These are phyloP conservation scores for Ustilago trichophora DNA, from an alignment of 1,284 basidiomycete species.

Conservation along the genomic window DNA sequence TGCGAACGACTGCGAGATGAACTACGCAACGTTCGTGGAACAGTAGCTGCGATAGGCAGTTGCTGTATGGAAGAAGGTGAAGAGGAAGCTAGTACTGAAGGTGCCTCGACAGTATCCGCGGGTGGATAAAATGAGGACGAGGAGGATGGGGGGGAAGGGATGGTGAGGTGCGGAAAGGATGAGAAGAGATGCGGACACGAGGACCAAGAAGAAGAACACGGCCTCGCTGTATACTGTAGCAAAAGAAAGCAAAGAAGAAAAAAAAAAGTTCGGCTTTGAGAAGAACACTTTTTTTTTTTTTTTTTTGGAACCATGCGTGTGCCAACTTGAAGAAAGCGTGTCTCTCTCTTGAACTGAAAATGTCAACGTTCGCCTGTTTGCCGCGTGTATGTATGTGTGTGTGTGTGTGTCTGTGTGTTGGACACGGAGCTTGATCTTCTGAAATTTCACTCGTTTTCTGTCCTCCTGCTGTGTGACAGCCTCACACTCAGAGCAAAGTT, in stretches of 20 bases:
- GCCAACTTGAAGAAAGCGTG: too few species aligned
- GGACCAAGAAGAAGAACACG: slow-evolving; percentile 4
- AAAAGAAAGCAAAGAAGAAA: slow-evolving; percentile 4
- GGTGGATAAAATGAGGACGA: slow-evolving; percentile 15
- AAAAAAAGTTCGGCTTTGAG: slow-evolving; percentile 12
- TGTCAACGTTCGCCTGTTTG: too few species aligned
- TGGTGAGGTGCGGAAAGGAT: slow-evolving; percentile 12
- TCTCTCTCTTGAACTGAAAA: too few species aligned
- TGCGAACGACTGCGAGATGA: slow-evolving; percentile 8
- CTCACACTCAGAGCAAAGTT: too few species aligned
- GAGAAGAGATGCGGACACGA: background rate
- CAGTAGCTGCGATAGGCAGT: slow-evolving; percentile 9
- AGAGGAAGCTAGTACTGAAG: background rate
- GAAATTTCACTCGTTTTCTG: background rate
- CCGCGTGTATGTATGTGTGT: too few species aligned
- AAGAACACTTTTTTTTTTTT: slow-evolving; percentile 19
- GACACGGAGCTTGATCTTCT: too few species aligned
- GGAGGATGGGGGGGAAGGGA: background rate
- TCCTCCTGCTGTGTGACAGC: background rate
- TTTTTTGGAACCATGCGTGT: background rate
- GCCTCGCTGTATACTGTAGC: too few species aligned
- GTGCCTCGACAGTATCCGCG: slow-evolving; percentile 25
- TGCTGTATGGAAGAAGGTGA: background rate
- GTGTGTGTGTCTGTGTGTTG: too few species aligned
- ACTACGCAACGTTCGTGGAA: slow-evolving; percentile 5